Conservation (phyloP, 148 eudicot genomes). For the Silene conica region DNA sequence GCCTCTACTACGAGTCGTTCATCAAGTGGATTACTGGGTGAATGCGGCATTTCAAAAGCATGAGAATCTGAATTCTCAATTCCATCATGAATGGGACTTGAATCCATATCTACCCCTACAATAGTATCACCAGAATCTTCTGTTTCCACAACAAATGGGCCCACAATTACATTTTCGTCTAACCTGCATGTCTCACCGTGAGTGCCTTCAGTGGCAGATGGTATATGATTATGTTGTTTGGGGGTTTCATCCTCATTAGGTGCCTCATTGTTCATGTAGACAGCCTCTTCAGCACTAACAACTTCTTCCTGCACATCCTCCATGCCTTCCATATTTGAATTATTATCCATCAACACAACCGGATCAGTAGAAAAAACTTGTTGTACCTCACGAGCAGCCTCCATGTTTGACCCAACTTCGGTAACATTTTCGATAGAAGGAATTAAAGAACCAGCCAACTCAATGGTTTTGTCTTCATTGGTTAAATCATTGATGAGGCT, state of each 20-base stretch:
- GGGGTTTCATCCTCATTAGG: slow-evolving; percentile 9
- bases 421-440: slow-evolving; percentile 14
- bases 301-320: slow-evolving; percentile 25
- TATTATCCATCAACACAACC: slow-evolving; percentile 16
- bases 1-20: slow-evolving; percentile 17
- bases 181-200: slow-evolving; percentile 10
- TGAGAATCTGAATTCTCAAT: slow-evolving; percentile 16
- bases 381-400: slow-evolving; percentile 18
- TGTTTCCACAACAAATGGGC: slow-evolving; percentile 20
- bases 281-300: slow-evolving; percentile 17
- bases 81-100: slow-evolving; percentile 22
- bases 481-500: neutral
- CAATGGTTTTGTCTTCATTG: neutral
- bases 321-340: slow-evolving; percentile 4
- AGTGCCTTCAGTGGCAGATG: slow-evolving; percentile 11
- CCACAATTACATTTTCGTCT: slow-evolving; percentile 5
- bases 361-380: slow-evolving; percentile 13
- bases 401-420: slow-evolving; percentile 15
- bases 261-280: slow-evolving; percentile 10
- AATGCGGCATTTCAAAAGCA: slow-evolving; percentile 12
- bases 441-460: neutral
- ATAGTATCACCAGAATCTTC: slow-evolving; percentile 13
- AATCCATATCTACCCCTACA: slow-evolving; percentile 20
- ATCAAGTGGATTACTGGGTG: slow-evolving; percentile 15
- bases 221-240: slow-evolving; percentile 7